These are phyloP conservation scores for Vittaforma corneae DNA, from an alignment of 371 early-diverging fungal species.

Conservation along the genomic window DNA sequence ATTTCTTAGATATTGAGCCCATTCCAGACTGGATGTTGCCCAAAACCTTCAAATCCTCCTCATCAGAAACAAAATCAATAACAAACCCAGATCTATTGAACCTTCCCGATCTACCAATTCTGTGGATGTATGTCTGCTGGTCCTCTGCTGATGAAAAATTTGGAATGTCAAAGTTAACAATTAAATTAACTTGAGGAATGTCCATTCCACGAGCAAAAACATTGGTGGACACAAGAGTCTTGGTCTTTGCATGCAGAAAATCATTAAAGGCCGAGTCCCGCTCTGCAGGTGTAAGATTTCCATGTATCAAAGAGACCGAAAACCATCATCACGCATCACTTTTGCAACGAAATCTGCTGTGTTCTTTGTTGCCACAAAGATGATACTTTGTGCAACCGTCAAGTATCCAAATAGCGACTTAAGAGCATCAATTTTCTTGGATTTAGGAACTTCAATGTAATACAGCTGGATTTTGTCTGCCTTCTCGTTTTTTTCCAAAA, in stretches of 20 bases:
- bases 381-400: conserved; percentile 86
- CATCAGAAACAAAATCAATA: conserved; percentile 73
- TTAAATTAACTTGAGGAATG: conserved; percentile 73
- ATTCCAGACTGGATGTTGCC: conserved; percentile 5
- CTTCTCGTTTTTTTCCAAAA: conserved; percentile 73
- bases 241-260: conserved; percentile 74
- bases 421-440: conserved; percentile 65
- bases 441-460: conserved; percentile 73
- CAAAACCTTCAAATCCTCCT: conserved; percentile 23
- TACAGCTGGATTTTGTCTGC: conserved; percentile 87
- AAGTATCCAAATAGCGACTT: conserved; percentile 72
- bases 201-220: conserved; percentile 59
- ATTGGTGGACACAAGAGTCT: conserved; percentile 65
- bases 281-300: conserved; percentile 66
- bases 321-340: conserved; percentile 70
- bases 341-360: conserved; percentile 68
- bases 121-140: conserved; percentile 84
- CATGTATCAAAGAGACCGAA: conserved; percentile 72
- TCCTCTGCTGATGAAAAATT: conserved; percentile 64
- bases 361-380: conserved; percentile 71
- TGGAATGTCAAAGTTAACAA: conserved; percentile 91
- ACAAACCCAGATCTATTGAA: conserved; percentile 87
- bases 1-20: not conserved
- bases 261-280: conserved; percentile 82
- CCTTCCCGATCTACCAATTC: conserved; percentile 93